These are phyloP conservation scores for Oryza coarctata DNA, from an alignment of 176 grass and related monocot genomes.

Conservation along the genomic window DNA sequence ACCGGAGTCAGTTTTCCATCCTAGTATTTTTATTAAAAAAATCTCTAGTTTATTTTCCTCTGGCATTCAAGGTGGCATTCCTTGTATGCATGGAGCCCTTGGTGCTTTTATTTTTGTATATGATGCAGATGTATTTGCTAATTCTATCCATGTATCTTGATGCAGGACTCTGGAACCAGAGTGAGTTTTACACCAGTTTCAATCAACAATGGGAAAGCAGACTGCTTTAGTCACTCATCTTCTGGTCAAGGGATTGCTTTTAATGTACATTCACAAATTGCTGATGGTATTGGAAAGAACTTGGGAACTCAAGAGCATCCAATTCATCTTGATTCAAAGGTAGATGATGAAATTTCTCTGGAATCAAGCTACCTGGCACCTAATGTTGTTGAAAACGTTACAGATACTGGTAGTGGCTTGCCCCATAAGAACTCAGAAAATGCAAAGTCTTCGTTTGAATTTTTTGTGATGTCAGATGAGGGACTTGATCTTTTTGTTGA, in stretches of 20 bases:
- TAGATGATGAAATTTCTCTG: constrained; percentile 19
- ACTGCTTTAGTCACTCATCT: constrained; percentile 36
- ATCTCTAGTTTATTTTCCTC: constrained; percentile 5
- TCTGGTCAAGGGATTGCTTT: constrained; percentile 33
- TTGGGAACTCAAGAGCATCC: constrained; percentile 28
- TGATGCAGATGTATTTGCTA: constrained; percentile 13
- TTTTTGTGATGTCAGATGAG: constrained; percentile 74
- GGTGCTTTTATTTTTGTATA: constrained; percentile 10
- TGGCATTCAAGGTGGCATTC: neutral
- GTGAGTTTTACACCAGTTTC: constrained; percentile 32
- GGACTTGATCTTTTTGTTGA: constrained; percentile 82
- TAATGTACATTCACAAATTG: constrained; percentile 28
- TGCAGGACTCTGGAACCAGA: constrained; percentile 44
- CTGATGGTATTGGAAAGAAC: constrained; percentile 33
- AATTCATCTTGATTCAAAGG: constrained; percentile 25
- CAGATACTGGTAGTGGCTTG: constrained; percentile 21
- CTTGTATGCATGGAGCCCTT: constrained; percentile 7
- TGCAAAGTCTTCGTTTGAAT: constrained; percentile 53
- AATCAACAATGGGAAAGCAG: constrained; percentile 43
- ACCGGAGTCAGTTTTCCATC: neutral
- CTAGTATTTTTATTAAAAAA: neutral
- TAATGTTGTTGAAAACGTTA: constrained; percentile 38
- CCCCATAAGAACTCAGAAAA: constrained; percentile 43
- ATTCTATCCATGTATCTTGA: constrained; percentile 33
- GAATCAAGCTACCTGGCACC: constrained; percentile 23